Conservation (phyloP, 305 asterid genomes). For the Solanum hybrid region DNA sequence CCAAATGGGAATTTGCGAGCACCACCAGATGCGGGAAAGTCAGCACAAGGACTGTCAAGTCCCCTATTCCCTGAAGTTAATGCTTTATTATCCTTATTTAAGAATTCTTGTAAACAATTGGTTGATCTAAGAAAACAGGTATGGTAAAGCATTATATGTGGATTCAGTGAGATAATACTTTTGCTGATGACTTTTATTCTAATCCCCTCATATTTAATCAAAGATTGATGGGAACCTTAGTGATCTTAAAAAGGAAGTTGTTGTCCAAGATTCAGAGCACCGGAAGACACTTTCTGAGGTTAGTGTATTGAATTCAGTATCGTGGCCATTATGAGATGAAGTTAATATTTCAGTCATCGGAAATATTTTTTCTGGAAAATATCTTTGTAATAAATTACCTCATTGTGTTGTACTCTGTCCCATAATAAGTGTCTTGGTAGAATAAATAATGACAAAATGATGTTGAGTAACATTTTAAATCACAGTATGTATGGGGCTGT, state of each 20-base stretch:
- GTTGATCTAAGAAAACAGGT: slow-evolving; percentile 89
- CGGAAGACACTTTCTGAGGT: slow-evolving; percentile 92
- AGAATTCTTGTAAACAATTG: slow-evolving; percentile 72
- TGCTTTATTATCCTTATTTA: slow-evolving; percentile 70
- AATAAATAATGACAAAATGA: not conserved
- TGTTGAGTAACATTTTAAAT: not conserved
- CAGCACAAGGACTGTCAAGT: slow-evolving; percentile 36
- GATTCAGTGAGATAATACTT: not conserved
- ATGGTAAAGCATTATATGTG: not conserved
- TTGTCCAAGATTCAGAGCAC: slow-evolving; percentile 85
- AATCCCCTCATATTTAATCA: slow-evolving; percentile 11
- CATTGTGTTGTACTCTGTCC: not conserved
- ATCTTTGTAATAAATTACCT: not conserved
- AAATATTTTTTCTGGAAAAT: not conserved
- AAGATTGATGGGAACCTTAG: slow-evolving; percentile 85
- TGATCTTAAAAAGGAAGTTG: slow-evolving; percentile 74
- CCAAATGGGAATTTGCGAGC: slow-evolving; percentile 68
- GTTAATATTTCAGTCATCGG: not conserved
- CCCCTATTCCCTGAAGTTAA: slow-evolving; percentile 95
- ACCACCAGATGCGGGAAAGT: slow-evolving; percentile 55
- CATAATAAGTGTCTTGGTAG: not conserved
- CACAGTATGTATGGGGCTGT: not conserved
- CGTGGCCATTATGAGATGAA: not conserved
- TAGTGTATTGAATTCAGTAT: not conserved
- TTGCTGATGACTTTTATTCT: slow-evolving; percentile 3